Conservation (phyloP, 2,329 filamentous ascomycete species). For the Scedosporium apiospermum region DNA sequence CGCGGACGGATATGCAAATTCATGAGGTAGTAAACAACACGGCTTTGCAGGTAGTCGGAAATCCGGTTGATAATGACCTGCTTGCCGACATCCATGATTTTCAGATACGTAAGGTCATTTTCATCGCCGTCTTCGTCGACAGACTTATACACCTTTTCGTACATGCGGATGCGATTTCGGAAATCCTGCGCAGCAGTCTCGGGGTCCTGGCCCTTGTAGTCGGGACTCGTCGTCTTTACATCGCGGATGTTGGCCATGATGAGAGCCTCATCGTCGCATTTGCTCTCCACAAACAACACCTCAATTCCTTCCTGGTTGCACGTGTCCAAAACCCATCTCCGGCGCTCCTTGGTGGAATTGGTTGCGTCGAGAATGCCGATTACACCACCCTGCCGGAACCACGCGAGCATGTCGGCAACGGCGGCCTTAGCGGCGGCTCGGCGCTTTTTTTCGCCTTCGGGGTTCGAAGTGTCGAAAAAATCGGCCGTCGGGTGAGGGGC, state of each 20-base stretch:
- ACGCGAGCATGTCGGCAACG: constrained; percentile 84
- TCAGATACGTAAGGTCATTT: constrained; percentile 83
- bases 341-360: constrained; percentile 83
- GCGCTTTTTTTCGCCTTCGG: constrained; percentile 81
- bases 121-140: constrained; percentile 76
- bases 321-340: constrained; percentile 81
- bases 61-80: constrained; percentile 98
- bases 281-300: constrained; percentile 92
- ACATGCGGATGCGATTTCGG: constrained; percentile 87
- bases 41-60: constrained; percentile 90
- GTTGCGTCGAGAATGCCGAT: constrained; percentile 95
- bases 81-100: constrained; percentile 91
- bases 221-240: constrained; percentile 92
- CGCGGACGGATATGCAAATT: constrained; percentile 95
- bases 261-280: constrained; percentile 88
- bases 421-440: constrained; percentile 85
- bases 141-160: constrained; percentile 93
- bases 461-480: constrained; percentile 89
- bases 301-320: constrained; percentile 72
- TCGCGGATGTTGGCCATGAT: constrained; percentile 98
- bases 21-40: constrained; percentile 97
- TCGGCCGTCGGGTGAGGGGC: constrained; percentile 86
- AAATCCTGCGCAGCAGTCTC: constrained; percentile 88
- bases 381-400: constrained; percentile 73
- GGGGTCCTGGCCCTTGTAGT: constrained; percentile 90